These are phyloP conservation scores for Boechera divaricarpa DNA, from an alignment of 345 rosid species.

Conservation along the genomic window DNA sequence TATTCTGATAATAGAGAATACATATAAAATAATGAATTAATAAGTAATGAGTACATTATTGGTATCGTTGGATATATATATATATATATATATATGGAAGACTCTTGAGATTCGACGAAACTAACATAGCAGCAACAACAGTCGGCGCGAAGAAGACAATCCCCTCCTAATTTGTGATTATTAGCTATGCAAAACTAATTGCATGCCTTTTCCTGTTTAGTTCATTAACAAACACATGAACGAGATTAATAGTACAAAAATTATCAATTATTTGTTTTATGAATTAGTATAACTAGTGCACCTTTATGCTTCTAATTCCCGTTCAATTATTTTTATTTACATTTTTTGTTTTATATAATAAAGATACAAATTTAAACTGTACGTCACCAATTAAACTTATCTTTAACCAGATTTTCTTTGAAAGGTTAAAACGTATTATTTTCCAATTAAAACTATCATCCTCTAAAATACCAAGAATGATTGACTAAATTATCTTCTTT, in stretches of 20 bases:
- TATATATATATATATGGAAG: neutral
- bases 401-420: too few relatives aligned
- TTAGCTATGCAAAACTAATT: slow-evolving; percentile 4
- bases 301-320: neutral
- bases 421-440: too few relatives aligned
- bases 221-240: slow-evolving; percentile 10
- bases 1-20: neutral
- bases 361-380: neutral
- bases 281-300: too few relatives aligned
- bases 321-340: neutral
- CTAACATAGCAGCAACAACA: neutral
- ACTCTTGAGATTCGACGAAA: neutral
- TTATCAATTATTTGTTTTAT: neutral
- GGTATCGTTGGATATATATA: neutral
- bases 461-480: too few relatives aligned
- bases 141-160: neutral
- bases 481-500: too few relatives aligned
- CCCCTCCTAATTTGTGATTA: neutral
- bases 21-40: slow-evolving; percentile 1
- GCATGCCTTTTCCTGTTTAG: neutral
- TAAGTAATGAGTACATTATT: neutral
- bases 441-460: too few relatives aligned
- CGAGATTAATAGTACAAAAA: neutral
- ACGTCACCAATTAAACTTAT: too few relatives aligned
- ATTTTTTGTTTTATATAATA: neutral